phyloP scores from a whole-genome alignment of 768 basidiomycete species.

The Terana coerulea region DNA sequence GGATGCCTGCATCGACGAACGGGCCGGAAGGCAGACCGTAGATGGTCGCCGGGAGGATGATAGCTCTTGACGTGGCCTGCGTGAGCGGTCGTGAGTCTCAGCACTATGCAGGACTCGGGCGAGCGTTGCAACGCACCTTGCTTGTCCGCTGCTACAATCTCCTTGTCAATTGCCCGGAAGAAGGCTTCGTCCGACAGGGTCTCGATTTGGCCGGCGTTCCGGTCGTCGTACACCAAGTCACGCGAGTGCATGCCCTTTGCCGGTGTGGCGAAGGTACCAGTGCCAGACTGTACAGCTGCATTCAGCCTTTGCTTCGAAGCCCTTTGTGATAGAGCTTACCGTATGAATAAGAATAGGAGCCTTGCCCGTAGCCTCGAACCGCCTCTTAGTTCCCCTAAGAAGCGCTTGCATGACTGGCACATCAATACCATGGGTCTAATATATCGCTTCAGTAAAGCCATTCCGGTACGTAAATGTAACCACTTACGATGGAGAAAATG shows the following conservation, averaged over 20 bases:
- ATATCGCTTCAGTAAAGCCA: not conserved
- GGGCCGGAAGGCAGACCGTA: constrained; percentile 48
- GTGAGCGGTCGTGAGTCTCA: constrained; percentile 37
- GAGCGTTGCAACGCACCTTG: constrained; percentile 32
- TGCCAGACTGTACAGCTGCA: not conserved
- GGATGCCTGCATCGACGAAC: constrained; percentile 47
- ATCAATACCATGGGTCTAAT: constrained; percentile 45
- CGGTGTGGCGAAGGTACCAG: constrained; percentile 37
- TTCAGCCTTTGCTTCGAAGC: not conserved
- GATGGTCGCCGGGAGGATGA: constrained; percentile 52
- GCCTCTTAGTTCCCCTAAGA: constrained; percentile 48
- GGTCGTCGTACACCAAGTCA: constrained; percentile 43
- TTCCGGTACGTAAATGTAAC: not conserved
- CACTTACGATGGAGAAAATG: constrained; percentile 16
- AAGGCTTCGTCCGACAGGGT: constrained; percentile 39
- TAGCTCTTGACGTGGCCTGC: constrained; percentile 48
- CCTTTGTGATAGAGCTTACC: not conserved
- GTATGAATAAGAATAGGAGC: constrained; percentile 57
- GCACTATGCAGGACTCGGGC: not conserved
- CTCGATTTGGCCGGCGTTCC: constrained; percentile 40
- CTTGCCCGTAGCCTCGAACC: constrained; percentile 38
- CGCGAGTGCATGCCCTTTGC: constrained; percentile 33
- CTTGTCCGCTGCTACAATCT: constrained; percentile 42
- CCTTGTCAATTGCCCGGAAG: constrained; percentile 47
- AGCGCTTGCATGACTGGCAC: constrained; percentile 40